A percentile compares a stretch with the other conserved stretches of the same genome.
Conservation (phyloP, 225 moss, liverwort and hornwort species). For the Rhytidiadelphus loreus region DNA sequence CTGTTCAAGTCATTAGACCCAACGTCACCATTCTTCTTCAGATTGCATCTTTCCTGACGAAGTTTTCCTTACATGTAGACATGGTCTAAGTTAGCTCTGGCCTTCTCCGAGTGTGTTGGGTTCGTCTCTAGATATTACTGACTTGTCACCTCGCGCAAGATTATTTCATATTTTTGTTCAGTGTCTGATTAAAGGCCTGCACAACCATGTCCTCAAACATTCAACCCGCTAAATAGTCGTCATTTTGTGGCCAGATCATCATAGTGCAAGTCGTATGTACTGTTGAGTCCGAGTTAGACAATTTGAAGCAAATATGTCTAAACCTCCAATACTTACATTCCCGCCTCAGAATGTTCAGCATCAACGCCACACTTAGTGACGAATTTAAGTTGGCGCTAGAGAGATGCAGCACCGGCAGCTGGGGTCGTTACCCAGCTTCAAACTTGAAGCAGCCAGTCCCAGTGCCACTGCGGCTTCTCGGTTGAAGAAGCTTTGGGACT, state of each 20-base stretch:
- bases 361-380: neutral
- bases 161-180: neutral
- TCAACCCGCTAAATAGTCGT: neutral
- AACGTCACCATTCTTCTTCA: neutral
- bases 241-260: neutral
- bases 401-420: neutral
- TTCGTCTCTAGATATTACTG: no score
- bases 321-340: no score
- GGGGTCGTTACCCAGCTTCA: neutral
- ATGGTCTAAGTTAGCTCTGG: neutral
- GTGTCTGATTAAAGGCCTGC: neutral
- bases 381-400: neutral
- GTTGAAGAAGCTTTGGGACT: neutral
- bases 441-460: neutral
- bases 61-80: neutral
- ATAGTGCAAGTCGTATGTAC: neutral
- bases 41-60: neutral
- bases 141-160: neutral
- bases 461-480: neutral
- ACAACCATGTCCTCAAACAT: neutral
- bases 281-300: neutral
- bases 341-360: no score
- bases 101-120: neutral
- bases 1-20: neutral
- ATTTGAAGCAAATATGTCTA: neutral